A percentile compares a stretch with the other conserved stretches of the same genome.
These are phyloP conservation scores for Calamus simplicifolius DNA, from an alignment of 176 grass and related monocot species.

Conservation along the genomic window DNA sequence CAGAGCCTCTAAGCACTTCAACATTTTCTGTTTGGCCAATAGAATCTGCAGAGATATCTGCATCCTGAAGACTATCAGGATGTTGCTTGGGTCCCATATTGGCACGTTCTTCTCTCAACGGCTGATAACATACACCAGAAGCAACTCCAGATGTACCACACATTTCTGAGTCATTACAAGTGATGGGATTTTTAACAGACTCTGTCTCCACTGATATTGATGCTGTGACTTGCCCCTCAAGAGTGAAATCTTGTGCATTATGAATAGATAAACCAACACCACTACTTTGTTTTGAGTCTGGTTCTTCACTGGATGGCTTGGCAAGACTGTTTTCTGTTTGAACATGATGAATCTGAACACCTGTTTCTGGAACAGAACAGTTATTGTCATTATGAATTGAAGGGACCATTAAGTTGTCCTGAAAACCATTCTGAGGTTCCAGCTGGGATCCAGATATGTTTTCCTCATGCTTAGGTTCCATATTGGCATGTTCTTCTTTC, in stretches of 20 bases:
- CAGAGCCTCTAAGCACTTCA: slow-evolving; percentile 15
- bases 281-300: background rate
- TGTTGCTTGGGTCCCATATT: slow-evolving; percentile 20
- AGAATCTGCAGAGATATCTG: slow-evolving; percentile 3
- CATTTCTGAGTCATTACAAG: slow-evolving; percentile 23
- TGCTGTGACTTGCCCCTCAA: slow-evolving; percentile 17
- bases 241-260: slow-evolving; percentile 15
- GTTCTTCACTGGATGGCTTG: slow-evolving; percentile 12
- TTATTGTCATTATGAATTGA: slow-evolving; percentile 23
- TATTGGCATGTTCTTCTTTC: slow-evolving; percentile 8
- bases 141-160: slow-evolving; percentile 42
- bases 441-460: slow-evolving; percentile 13
- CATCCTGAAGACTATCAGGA: background rate
- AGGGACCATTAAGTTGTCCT: slow-evolving; percentile 9
- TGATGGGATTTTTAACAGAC: slow-evolving; percentile 30
- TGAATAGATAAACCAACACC: background rate
- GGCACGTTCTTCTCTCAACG: slow-evolving; percentile 7
- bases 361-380: slow-evolving; percentile 14
- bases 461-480: slow-evolving; percentile 14
- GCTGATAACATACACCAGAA: slow-evolving; percentile 19
- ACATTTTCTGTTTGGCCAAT: slow-evolving; percentile 6
- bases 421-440: slow-evolving; percentile 17
- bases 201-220: slow-evolving; percentile 10
- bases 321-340: background rate
- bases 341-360: background rate